Conservation (phyloP, 2,329 filamentous ascomycete genomes). For the Parastagonospora nodorum region DNA sequence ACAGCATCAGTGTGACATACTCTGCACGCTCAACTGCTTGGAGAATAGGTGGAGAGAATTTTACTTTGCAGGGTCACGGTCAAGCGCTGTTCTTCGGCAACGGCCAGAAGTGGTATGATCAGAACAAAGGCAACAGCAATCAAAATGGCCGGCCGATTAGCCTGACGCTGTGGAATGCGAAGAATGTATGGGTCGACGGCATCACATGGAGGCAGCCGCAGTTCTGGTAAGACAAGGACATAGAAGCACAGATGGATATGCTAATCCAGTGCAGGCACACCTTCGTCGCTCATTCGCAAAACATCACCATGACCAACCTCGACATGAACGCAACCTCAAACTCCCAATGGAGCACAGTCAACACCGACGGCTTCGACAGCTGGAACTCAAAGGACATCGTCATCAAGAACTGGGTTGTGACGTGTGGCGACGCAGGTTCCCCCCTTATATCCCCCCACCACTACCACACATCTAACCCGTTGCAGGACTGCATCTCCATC, state of each 20-base stretch:
- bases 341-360: constrained; percentile 53
- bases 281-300: constrained; percentile 54
- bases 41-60: constrained; percentile 30
- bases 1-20: constrained; percentile 30
- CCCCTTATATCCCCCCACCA: constrained; percentile 13
- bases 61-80: constrained; percentile 28
- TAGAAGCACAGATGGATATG: too few species aligned
- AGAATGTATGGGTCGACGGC: constrained; percentile 53
- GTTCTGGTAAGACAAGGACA: constrained; percentile 48
- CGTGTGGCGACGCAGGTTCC: constrained; percentile 36
- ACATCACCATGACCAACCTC: constrained; percentile 59
- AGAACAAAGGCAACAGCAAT: constrained; percentile 50
- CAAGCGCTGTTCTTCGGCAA: constrained; percentile 36
- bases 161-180: constrained; percentile 54
- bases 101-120: constrained; percentile 43
- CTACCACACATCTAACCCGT: constrained; percentile 45
- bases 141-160: constrained; percentile 53
- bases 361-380: constrained; percentile 58
- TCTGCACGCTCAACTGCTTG: constrained; percentile 28
- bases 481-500: constrained; percentile 65
- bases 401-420: constrained; percentile 53
- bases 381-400: constrained; percentile 57
- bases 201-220: constrained; percentile 52
- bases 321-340: constrained; percentile 57
- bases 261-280: constrained; percentile 42